Base-by-base conservation (phyloP, 768 basidiomycete genomes). In the Tylopilus sp. region DNA sequence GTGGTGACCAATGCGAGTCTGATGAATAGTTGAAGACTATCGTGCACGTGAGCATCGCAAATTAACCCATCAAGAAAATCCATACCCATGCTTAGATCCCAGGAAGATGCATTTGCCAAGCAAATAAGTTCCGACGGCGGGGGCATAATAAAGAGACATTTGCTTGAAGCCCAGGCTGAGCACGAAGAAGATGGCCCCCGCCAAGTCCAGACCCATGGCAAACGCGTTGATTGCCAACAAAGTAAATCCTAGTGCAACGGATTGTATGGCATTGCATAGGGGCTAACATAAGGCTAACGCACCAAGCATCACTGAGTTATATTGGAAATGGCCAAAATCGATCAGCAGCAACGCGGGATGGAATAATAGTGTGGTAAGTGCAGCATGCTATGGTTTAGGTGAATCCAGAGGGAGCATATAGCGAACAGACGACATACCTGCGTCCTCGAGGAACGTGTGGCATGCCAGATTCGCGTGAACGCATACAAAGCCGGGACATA, bases 241-340 rank as follows among this genome's bases (percentile, higher is more conserved):
- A 1, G 86, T 82, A 28, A 92, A 73, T 3, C 89, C 87, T 89
- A 50, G 10, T 26, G 22, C 41, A 2, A 42, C n/a, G 12, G 2
- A 45, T 44, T 21, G 20, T 15, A 31, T 47, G 9, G 44, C 21
- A 28, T 15, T 2, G 8, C 5, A 8, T n/a, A 48, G 36, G 2
- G 26, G 11, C 15, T 12, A 11, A 10, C 10, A 36, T 23, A 47
- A 0, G 64, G 55, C 20, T 35, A 22, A 72, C 73, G 59, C 61
- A 81, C 88, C 95, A 43, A 98, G 83, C 90, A 95, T 94, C 57
- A 95, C 81, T 2, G 88, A 88, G 64, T 97, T 98, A 67, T 93
- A 97, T 70, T 98, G 94, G 61, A 95, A 95, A 65, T 98, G 94
- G 0, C 95, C 93, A 64, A 86, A 88, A 69, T 97, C 95, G 47